Evolutionary conservation across 257 asterid genomes (phyloP), one percentile per base, ranked within the genome.

Genomic region (Nicotiana attenuata): DNA sequence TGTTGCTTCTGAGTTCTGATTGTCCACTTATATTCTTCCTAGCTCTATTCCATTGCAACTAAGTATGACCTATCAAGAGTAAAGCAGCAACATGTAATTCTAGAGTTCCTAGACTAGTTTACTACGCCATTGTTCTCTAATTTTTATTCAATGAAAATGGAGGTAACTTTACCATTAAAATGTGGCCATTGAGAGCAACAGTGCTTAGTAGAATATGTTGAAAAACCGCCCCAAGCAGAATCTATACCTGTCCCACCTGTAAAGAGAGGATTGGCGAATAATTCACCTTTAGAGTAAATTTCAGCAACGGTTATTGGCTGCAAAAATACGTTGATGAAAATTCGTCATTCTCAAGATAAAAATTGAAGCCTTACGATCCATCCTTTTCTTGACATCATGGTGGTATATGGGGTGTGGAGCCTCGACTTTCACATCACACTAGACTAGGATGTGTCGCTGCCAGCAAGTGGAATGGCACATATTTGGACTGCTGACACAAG

Each of bases 381-480:
- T 33, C 55, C 38, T 59, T 20, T 56, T 13, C 24, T 78, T 45
- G 26, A 63, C 20, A 63, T 24, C 50, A 80, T 22, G 33, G 20
- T 41, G 11, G 33, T 41, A 69, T 69, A n/a, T 41, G 59, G 78
- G 11, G 33, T 41, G 77, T 69, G 60, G 26, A 80, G 60, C 75
- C 76, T 63, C 76, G 10, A 24, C 24, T 47, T 53, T 80, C 52
- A 65, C 83, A 80, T 65, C 65, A 64, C 16, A 19, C 20, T 71
- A 71, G 60, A 45, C 60, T 71, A 45, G 60, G 60, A 45, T 71
- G 78, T 22, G 75, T 63, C 82, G n/a, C 1, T 59, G 63, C 83
- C 78, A 71, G 45, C n/a, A 26, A 80, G 35, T 80, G 77, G 55
- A 38, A 56, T 80, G 77, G 55, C 26, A 63, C 45, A 64, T 63